These are phyloP conservation scores for Thalassia testudinum DNA, from an alignment of 116 monocot genomes.

Conservation along the genomic window DNA sequence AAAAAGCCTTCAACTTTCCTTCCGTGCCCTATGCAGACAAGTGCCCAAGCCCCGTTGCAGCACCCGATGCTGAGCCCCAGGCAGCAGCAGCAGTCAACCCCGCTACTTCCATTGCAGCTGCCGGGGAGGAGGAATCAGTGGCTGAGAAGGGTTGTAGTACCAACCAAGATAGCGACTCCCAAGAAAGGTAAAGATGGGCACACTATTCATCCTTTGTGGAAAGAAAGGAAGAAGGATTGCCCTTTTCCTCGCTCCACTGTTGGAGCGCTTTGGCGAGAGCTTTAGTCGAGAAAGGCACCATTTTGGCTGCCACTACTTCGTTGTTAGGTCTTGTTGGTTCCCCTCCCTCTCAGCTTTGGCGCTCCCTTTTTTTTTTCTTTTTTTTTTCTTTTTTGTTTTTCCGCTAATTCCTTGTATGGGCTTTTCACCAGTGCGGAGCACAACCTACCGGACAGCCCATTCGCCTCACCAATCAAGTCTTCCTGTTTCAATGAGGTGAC, in stretches of 20 bases:
- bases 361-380: no score
- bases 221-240: not conserved
- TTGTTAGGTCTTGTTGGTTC: not conserved
- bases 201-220: not conserved
- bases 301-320: not conserved
- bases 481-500: constrained; percentile 6
- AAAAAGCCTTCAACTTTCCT: no score
- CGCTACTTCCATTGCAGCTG: constrained; percentile 28
- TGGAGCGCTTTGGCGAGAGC: no score
- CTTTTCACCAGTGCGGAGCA: constrained; percentile 33
- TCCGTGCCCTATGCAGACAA: constrained; percentile 30
- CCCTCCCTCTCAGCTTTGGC: not conserved
- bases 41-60: constrained; percentile 14
- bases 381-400: no score
- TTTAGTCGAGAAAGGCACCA: no score
- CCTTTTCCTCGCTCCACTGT: not conserved
- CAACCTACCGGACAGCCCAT: constrained; percentile 87
- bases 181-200: constrained; percentile 44
- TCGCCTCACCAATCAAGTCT: constrained; percentile 73
- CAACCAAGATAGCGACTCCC: constrained; percentile 43
- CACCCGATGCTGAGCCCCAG: not conserved
- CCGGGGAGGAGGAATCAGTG: constrained; percentile 29
- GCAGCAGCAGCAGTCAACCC: constrained; percentile 6
- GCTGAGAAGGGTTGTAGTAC: constrained; percentile 12
- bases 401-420: no score